Evolutionary conservation across 768 basidiomycete species (phyloP), one percentile per base, ranked within the genome.

Genomic region (Asterophora lycoperdoides): DNA sequence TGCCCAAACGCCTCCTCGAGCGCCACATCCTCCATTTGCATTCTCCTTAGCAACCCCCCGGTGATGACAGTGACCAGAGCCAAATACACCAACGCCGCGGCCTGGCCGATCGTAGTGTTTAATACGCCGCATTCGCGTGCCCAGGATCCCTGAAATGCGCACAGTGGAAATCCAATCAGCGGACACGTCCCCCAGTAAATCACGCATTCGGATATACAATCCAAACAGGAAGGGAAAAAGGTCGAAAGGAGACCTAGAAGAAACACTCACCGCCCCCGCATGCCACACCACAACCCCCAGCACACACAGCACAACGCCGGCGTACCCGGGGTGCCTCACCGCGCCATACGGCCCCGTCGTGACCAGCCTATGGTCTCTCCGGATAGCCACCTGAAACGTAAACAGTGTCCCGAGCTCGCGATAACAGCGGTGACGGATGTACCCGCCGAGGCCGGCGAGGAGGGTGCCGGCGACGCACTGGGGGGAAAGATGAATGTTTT

Each of bases 301-400:
- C 9, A 70, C 54, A 9, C 66, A 64, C 33, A 68, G 48, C 8
- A 78, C 43, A 14, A 76, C 59, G 2, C 75, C 76, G 1, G 67
- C 60, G 53, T 80, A 80, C n/a, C 71, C 71, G 2, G 79, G 79
- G 51, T 81, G 79, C 49, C 79, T 65, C 8, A 76, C 75, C 18
- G 68, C 41, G 1, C 61, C 49, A 55, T 81, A 81, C 0, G 76
- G 78, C 1, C 79, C 78, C 23, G 64, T 63, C 0, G 69, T 76
- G 5, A 80, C 64, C 14, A 81, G 66, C 45, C 54, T 61, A 47
- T 81, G 80, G 44, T 73, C 64, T 17, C 63, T 60, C 35, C 68
- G 69, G 23, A 80, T 74, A 60, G 66, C 68, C 66, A 79, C 65
- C 57, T 79, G 74, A 47, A 77, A 80, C 0, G 78, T 81, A 57